These are phyloP conservation scores for Usnea hakonensis DNA, from an alignment of 495 filamentous ascomycete genomes.

Conservation along the genomic window DNA sequence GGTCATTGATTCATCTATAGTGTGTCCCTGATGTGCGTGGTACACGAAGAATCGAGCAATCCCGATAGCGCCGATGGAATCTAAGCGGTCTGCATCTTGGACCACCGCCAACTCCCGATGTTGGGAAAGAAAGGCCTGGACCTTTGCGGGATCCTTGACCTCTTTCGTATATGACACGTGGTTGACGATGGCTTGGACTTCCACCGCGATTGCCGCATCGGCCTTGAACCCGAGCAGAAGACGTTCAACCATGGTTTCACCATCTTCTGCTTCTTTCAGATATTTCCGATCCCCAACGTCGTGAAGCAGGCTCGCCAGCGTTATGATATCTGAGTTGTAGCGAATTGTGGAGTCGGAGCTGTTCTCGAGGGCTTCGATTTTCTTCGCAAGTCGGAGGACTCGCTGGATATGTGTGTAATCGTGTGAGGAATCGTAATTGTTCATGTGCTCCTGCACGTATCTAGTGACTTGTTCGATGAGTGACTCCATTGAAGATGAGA, in stretches of 20 bases:
- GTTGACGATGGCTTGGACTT: slow-evolving; percentile 60
- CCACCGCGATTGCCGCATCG: slow-evolving; percentile 44
- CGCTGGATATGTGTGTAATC: slow-evolving; percentile 75
- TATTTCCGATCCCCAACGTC: slow-evolving; percentile 89
- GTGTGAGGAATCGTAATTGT: slow-evolving; percentile 76
- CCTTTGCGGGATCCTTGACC: slow-evolving; percentile 45
- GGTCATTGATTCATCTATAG: slow-evolving; percentile 47
- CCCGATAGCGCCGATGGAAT: slow-evolving; percentile 81
- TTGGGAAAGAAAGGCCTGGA: slow-evolving; percentile 43
- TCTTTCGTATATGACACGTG: slow-evolving; percentile 77
- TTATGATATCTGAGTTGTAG: slow-evolving; percentile 50
- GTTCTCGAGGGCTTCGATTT: slow-evolving; percentile 43
- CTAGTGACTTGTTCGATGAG: slow-evolving; percentile 4
- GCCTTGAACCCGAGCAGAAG: slow-evolving; percentile 53
- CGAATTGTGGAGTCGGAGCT: slow-evolving; percentile 24
- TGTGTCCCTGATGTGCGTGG: slow-evolving; percentile 50
- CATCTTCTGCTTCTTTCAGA: slow-evolving; percentile 41
- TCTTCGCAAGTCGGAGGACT: slow-evolving; percentile 60
- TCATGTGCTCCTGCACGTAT: slow-evolving; percentile 69
- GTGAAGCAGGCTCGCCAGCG: slow-evolving; percentile 72
- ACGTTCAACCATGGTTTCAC: slow-evolving; percentile 46
- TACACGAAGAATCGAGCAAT: slow-evolving; percentile 74
- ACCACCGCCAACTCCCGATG: slow-evolving; percentile 75
- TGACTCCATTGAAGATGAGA: neutral
- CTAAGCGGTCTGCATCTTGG: slow-evolving; percentile 84